Evolutionary conservation across 2,329 filamentous ascomycete genomes (phyloP).

Genomic region (Nakataea oryzae): DNA sequence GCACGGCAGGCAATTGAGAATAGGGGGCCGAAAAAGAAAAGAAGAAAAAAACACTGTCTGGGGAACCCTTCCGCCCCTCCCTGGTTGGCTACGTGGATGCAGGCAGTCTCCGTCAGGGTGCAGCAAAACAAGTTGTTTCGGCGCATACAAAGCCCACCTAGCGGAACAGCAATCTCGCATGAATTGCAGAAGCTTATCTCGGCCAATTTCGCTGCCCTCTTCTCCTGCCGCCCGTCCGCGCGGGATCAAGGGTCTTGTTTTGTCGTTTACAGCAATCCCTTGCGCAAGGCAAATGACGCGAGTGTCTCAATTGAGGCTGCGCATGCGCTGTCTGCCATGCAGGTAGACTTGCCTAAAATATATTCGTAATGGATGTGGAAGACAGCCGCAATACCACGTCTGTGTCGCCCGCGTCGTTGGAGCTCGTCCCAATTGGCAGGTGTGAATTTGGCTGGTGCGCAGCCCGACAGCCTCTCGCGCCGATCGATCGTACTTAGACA

Average conservation of each 20-base stretch:
- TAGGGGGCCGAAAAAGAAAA: background rate
- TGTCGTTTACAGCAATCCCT: background rate
- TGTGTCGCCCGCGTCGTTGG: too few species aligned
- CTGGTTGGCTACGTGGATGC: background rate
- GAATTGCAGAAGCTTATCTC: slow-evolving; percentile 2
- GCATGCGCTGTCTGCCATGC: too few species aligned
- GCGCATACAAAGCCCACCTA: background rate
- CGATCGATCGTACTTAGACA: too few species aligned
- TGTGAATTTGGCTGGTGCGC: too few species aligned
- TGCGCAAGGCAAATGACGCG: background rate
- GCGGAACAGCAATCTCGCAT: slow-evolving; percentile 1
- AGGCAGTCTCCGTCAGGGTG: background rate
- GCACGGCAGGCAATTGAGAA: background rate
- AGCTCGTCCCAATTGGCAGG: too few species aligned
- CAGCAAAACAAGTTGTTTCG: background rate
- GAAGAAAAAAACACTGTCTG: background rate
- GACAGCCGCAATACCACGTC: too few species aligned
- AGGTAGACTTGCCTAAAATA: too few species aligned
- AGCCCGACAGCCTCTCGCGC: too few species aligned
- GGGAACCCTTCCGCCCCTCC: background rate
- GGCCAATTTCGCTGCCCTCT: background rate
- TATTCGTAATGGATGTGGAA: too few species aligned
- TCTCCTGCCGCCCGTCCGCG: background rate
- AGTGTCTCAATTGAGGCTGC: background rate
- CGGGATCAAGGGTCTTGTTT: background rate